Base-by-base conservation (phyloP, 2,329 filamentous ascomycete species). In the Colletotrichum theobromicola region DNA sequence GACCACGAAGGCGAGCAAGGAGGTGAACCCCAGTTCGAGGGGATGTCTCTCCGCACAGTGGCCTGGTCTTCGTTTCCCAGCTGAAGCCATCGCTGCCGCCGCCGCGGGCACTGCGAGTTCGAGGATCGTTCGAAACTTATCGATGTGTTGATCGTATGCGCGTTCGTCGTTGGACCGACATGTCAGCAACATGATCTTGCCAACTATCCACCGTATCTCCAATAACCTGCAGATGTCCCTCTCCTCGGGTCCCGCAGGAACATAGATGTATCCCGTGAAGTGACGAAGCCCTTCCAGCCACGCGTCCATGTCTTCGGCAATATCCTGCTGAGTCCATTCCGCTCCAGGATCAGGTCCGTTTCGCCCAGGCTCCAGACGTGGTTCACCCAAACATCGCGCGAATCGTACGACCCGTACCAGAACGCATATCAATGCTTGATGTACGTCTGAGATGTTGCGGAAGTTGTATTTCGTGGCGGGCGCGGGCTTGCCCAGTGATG, bases 101-200 rank as follows among this genome's bases (percentile, higher is more conserved):
- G 50, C 26, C 1, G 26, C 34, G 4, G 66, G 10, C 4, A 21
- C 15, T 15, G 70, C 28, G 4, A 70, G 21, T 9, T 50, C 35
- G 12, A 70, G 7, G 1, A 65, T 46, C 4, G 35, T 10, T 12
- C 71, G 66, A 28, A 85, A 86, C 1, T 77, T 75, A 1, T 78
- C 69, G 16, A 81, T 58, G 55, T 80, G 74, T 4, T 64, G 61
- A 65, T 87, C 86, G 34, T 82, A 86, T 1, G 74, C 78, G 50
- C 5, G 15, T 30, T 60, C 71, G 30, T 15, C 24, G 0, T 28
- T 16, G 13, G 34, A 24, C n/a, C 16, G 9, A 28, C 12, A 15
- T 2, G 7, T 7, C 7, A 13, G 16, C 24, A 15, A 8, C 9
- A 69, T 37, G 2, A 57, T 42, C 13, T 18, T 69, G 12, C 12